Percentiles rank a stretch among this genome's conserved stretches.
Conservation (phyloP, 306 rosid species). For the Prunus mira region DNA sequence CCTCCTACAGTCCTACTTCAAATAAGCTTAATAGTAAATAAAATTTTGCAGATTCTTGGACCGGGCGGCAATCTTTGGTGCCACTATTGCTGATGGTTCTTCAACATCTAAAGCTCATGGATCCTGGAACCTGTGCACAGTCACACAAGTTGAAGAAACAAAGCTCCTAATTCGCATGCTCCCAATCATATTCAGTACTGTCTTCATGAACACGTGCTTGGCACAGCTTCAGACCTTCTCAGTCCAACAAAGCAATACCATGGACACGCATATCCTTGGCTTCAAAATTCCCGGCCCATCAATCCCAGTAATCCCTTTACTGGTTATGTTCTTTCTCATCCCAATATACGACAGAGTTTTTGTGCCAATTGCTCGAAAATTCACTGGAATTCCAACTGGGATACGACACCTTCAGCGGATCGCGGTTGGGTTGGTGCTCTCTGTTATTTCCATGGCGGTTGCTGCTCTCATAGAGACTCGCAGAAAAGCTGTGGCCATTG, state of each 20-base stretch:
- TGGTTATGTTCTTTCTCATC: constrained; percentile 50
- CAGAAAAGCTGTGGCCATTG: constrained; percentile 44
- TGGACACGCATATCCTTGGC: constrained; percentile 46
- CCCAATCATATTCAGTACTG: constrained; percentile 73
- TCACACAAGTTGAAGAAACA: constrained; percentile 85
- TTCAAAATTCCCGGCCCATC: constrained; percentile 72
- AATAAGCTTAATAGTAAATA: background rate
- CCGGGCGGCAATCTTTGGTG: constrained; percentile 49
- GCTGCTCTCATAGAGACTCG: constrained; percentile 54
- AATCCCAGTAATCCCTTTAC: constrained; percentile 65
- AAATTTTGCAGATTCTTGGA: constrained; percentile 58
- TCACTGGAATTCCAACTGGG: constrained; percentile 77
- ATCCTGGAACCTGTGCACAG: constrained; percentile 68
- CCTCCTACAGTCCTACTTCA: no score
- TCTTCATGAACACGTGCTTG: constrained; percentile 79
- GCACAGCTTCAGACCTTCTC: constrained; percentile 89
- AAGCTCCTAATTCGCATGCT: constrained; percentile 82
- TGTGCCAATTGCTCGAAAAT: constrained; percentile 66
- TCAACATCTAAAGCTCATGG: constrained; percentile 22
- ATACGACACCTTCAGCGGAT: constrained; percentile 78
- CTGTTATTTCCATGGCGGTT: constrained; percentile 61
- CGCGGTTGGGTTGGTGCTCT: constrained; percentile 67
- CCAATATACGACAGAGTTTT: constrained; percentile 64
- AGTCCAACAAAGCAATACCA: constrained; percentile 66
- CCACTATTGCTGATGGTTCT: constrained; percentile 7